Evolutionary conservation across 805 yeast genomes (phyloP), one percentile per base, ranked within the genome.

Genomic region (Wickerhamomyces kurtzmanii): DNA sequence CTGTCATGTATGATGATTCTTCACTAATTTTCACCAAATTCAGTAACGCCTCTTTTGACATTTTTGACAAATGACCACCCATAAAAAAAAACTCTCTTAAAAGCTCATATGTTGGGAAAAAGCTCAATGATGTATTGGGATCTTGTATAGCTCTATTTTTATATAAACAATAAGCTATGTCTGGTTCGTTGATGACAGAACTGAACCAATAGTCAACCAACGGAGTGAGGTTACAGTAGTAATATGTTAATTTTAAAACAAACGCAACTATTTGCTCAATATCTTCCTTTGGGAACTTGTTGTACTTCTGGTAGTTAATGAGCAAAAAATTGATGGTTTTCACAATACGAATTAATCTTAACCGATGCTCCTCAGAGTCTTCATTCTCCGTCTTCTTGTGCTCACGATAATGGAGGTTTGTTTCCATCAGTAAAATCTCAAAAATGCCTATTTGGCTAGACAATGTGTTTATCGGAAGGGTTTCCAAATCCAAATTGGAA

Each of bases 51-150:
- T 37, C 38, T 21, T 21, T 28, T 3, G 41, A 30, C 8, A 28
- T 11, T 4, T 27, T 12, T 2, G 31, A 22, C 10, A 36, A 17
- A 3, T 15, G 15, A 11, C 34, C 41, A 6, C 30, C 40, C 42
- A 43, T 28, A 20, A 40, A 37, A 10, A 50, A 25, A 22, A 47
- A 39, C 13, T 37, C 40, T 22, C 32, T 37, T 1, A 43, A 20
- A 11, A 49, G 22, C 13, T 48, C 52, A 31, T 31, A 49, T 0
- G 46, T 28, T 1, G 54, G 54, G 18, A 47, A 44, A 12, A 27
- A 38, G n/a, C n/a, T n/a, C n/a, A n/a, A n/a, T n/a, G n/a, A n/a
- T n/a, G n/a, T n/a, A n/a, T n/a, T n/a, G n/a, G n/a, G n/a, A n/a
- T n/a, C n/a, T n/a, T n/a, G n/a, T n/a, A n/a, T n/a, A n/a, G n/a